phyloP scores from a whole-genome alignment of 768 basidiomycete species.

The Solioccasus polychromus region DNA sequence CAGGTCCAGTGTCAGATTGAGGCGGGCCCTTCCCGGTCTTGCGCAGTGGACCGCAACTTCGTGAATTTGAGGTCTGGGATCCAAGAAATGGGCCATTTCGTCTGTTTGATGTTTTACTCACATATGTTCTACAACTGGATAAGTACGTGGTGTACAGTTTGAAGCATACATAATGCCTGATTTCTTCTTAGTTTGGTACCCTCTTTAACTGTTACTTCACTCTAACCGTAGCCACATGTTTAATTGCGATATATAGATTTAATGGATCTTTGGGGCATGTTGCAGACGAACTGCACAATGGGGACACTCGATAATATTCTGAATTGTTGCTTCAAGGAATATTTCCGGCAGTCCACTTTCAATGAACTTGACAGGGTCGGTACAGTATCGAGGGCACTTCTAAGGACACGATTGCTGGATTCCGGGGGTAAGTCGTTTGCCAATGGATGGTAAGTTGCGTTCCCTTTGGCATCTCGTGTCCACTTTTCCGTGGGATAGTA shows the following conservation, averaged over 20 bases:
- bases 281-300: too few relatives aligned
- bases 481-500: too few relatives aligned
- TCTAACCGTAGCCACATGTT: slow-evolving; percentile 13
- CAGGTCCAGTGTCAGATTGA: slow-evolving; percentile 26
- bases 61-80: slow-evolving; percentile 9
- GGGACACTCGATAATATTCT: too few relatives aligned
- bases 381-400: too few relatives aligned
- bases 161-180: slow-evolving; percentile 7
- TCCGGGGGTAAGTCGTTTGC: too few relatives aligned
- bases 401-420: too few relatives aligned
- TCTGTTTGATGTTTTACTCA: slow-evolving; percentile 4
- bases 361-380: too few relatives aligned
- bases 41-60: slow-evolving; percentile 28
- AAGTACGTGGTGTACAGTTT: slow-evolving; percentile 11
- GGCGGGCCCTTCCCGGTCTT: slow-evolving; percentile 33
- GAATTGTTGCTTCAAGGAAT: too few relatives aligned
- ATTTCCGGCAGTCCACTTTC: too few relatives aligned
- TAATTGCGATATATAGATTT: slow-evolving; percentile 24
- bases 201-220: slow-evolving; percentile 7
- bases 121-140: slow-evolving; percentile 10
- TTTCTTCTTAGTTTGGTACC: slow-evolving; percentile 6
- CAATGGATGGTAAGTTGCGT: too few relatives aligned
- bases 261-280: slow-evolving; percentile 13
- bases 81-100: slow-evolving; percentile 1
- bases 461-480: too few relatives aligned